A percentile compares a stretch with the other conserved stretches of the same genome.
These are phyloP conservation scores for Selenicereus undatus DNA, from an alignment of 148 eudicot species.

Conservation along the genomic window DNA sequence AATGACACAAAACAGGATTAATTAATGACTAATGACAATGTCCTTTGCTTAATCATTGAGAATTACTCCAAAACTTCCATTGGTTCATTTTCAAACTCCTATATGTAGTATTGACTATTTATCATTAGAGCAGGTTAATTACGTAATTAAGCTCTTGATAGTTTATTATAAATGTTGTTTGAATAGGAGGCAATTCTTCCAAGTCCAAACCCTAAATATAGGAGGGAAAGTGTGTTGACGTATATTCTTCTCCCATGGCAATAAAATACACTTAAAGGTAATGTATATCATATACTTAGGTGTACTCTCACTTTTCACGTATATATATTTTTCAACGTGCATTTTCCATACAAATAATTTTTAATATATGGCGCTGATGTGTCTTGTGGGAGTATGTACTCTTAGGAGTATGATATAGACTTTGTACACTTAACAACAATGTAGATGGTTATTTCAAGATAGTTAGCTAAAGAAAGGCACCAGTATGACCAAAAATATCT, in stretches of 20 bases:
- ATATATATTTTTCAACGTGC: too few relatives aligned
- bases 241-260: neutral
- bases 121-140: constrained; percentile 6
- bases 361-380: too few relatives aligned
- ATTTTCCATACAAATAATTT: too few relatives aligned
- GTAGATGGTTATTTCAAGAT: too few relatives aligned
- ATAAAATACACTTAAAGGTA: too few relatives aligned
- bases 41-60: constrained; percentile 28
- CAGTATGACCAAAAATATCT: too few relatives aligned
- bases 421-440: too few relatives aligned
- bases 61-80: constrained; percentile 23
- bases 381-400: too few relatives aligned
- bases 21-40: constrained; percentile 26
- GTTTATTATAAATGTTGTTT: constrained; percentile 41
- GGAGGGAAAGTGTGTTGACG: constrained; percentile 31
- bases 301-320: too few relatives aligned
- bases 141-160: constrained; percentile 5
- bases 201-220: constrained; percentile 58
- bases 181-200: constrained; percentile 60
- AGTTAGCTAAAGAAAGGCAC: too few relatives aligned
- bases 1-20: constrained; percentile 8
- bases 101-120: neutral
- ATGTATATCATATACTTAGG: too few relatives aligned
- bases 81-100: constrained; percentile 43
- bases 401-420: too few relatives aligned